Base-by-base conservation (phyloP, 2,329 filamentous ascomycete species). In the Xylaria sp. region DNA sequence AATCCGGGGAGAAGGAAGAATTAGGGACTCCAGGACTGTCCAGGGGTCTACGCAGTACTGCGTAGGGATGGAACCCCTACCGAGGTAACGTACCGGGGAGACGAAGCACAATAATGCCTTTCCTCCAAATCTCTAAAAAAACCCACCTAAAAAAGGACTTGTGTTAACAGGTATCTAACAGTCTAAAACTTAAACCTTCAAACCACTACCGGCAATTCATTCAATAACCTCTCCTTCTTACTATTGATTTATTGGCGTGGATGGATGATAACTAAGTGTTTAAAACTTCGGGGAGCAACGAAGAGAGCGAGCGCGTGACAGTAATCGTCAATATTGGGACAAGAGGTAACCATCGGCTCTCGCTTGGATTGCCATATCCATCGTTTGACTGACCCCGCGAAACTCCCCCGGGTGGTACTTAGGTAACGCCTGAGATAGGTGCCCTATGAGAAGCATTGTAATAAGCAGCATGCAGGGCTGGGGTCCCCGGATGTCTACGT, bases 1-100 rank as follows among this genome's bases (percentile, higher is more conserved):
- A 42, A 22, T 39, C 53, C 63, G 63, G 63, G 51, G 51, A 47
- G 45, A 53, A 20, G 63, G 63, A 62, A 62, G 44, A 31, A 62
- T 57, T 25, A 61, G 63, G 63, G 45, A 31, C 17, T 50, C 45
- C 22, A 27, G 33, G 22, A 50, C 47, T 25, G n/a, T n/a, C n/a
- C n/a, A n/a, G n/a, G n/a, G n/a, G n/a, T n/a, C n/a, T n/a, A n/a
- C n/a, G n/a, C n/a, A n/a, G n/a, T n/a, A n/a, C n/a, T n/a, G n/a
- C n/a, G n/a, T n/a, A n/a, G n/a, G n/a, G n/a, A n/a, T n/a, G n/a
- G n/a, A n/a, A n/a, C 56, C 57, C 57, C 44, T 65, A 49, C 39
- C 9, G 13, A 20, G 29, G 13, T 27, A 47, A 36, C 49, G 45
- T 36, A 45, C 25, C 45, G 25, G 13, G 38, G 38, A 63, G 20